phyloP scores from a whole-genome alignment of 2,329 filamentous ascomycete genomes.

The Nemania serpens region DNA sequence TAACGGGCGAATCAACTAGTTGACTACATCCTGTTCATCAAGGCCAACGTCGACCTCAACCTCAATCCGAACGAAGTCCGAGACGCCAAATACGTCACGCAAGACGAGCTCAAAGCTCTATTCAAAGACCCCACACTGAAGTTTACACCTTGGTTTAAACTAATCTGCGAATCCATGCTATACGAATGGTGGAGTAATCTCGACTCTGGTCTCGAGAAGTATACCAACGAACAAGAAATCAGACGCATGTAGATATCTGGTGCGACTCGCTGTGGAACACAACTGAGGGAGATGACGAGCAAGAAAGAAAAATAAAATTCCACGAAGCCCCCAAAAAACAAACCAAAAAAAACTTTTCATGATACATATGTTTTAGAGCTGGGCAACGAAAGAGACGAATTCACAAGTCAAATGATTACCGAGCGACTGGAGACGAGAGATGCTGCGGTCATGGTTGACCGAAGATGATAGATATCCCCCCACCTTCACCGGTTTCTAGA shows the following conservation, averaged over 20 bases:
- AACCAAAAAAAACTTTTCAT: background rate
- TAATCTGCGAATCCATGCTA: conserved; percentile 96
- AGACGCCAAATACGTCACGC: conserved; percentile 81
- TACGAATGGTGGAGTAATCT: conserved; percentile 97
- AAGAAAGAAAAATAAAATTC: background rate
- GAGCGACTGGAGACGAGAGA: conserved; percentile 12
- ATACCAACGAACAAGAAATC: conserved; percentile 83
- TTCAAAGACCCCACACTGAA: conserved; percentile 80
- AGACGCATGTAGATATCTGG: conserved; percentile 70
- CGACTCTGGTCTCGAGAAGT: conserved; percentile 79
- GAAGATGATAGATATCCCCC: conserved; percentile 25
- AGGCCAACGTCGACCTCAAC: conserved; percentile 83
- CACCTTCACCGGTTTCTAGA: conserved; percentile 14
- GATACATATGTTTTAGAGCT: conserved; percentile 6
- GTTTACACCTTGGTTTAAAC: conserved; percentile 99
- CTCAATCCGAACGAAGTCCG: conserved; percentile 87
- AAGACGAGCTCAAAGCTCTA: conserved; percentile 80
- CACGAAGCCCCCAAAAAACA: background rate
- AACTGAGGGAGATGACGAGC: background rate
- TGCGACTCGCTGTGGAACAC: background rate
- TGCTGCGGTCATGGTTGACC: conserved; percentile 18
- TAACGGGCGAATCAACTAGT: conserved; percentile 56
- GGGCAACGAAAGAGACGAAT: conserved; percentile 12
- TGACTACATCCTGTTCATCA: conserved; percentile 98
- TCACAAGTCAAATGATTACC: conserved; percentile 11